Evolutionary conservation across 2,329 filamentous ascomycete species (phyloP).

Genomic region (Fusarium nanum): DNA sequence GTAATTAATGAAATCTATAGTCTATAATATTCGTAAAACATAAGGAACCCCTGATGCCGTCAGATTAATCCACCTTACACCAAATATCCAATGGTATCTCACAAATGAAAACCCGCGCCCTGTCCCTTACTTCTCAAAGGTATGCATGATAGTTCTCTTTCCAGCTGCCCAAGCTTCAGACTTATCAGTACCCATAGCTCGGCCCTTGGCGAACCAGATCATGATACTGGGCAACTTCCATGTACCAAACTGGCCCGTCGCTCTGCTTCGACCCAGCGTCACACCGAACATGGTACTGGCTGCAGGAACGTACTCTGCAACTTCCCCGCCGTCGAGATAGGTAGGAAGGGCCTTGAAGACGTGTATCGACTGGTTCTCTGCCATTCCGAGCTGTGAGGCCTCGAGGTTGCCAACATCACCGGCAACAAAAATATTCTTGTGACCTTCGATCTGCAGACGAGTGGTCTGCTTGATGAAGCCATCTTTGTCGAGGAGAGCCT

Average conservation of each 20-base stretch:
- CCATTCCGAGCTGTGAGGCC: slow-evolving; percentile 46
- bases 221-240: slow-evolving; percentile 55
- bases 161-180: slow-evolving; percentile 49
- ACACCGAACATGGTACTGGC: slow-evolving; percentile 51
- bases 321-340: slow-evolving; percentile 48
- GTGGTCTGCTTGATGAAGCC: slow-evolving; percentile 54
- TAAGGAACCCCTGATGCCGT: slow-evolving; percentile 1
- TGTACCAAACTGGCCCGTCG: slow-evolving; percentile 53
- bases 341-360: slow-evolving; percentile 51
- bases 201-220: slow-evolving; percentile 55
- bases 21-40: background rate
- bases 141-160: slow-evolving; percentile 48
- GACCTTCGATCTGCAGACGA: slow-evolving; percentile 51
- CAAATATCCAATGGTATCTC: background rate
- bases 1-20: background rate
- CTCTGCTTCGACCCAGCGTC: slow-evolving; percentile 56
- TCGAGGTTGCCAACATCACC: slow-evolving; percentile 60
- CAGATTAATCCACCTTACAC: background rate
- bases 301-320: slow-evolving; percentile 48
- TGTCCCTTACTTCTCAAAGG: slow-evolving; percentile 48
- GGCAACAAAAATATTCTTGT: slow-evolving; percentile 57
- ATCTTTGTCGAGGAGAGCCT: slow-evolving; percentile 50
- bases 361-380: slow-evolving; percentile 51
- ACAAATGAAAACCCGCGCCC: background rate
- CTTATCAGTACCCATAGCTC: slow-evolving; percentile 53